Evolutionary conservation across 2,329 filamentous ascomycete genomes (phyloP).

Genomic region (Penicillium glabrum): DNA sequence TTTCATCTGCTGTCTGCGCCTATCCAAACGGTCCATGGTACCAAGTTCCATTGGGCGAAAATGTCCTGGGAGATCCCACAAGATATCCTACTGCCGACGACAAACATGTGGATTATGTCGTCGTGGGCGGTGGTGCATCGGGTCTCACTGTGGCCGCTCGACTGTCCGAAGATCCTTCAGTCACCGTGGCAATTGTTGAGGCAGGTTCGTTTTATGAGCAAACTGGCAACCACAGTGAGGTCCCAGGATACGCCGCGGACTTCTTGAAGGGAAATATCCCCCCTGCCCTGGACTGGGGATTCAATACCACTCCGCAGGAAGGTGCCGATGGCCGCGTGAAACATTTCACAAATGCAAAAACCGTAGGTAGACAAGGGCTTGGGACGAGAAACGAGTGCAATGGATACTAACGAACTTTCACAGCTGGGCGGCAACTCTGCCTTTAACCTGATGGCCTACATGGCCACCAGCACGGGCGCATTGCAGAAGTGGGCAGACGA

Average conservation of each 20-base stretch:
- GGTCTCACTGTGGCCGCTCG: constrained; percentile 25
- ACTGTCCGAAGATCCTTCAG: constrained; percentile 19
- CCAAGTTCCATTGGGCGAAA: no score
- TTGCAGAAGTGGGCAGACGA: constrained; percentile 37
- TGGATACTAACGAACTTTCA: background rate
- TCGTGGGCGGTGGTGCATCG: constrained; percentile 29
- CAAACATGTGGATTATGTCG: background rate
- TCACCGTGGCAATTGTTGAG: constrained; percentile 32
- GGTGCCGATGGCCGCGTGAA: constrained; percentile 1
- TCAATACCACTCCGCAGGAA: constrained; percentile 23
- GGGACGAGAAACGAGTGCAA: background rate
- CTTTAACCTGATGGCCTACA: constrained; percentile 27
- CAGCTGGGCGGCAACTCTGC: constrained; percentile 24
- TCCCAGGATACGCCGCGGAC: constrained; percentile 23
- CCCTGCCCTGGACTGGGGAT: constrained; percentile 27
- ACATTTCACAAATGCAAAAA: constrained; percentile 30
- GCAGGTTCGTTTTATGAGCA: constrained; percentile 35
- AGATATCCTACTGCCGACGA: no score
- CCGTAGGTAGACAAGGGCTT: background rate
- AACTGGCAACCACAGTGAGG: constrained; percentile 30
- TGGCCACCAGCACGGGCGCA: constrained; percentile 29
- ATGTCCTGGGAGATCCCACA: no score
- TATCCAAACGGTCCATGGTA: no score
- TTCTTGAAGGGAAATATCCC: constrained; percentile 23
- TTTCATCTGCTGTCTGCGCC: no score